Percentiles rank a stretch among this genome's conserved stretches.
Conservation (phyloP, 2,329 filamentous ascomycete species). For the Xylogone sp. region DNA sequence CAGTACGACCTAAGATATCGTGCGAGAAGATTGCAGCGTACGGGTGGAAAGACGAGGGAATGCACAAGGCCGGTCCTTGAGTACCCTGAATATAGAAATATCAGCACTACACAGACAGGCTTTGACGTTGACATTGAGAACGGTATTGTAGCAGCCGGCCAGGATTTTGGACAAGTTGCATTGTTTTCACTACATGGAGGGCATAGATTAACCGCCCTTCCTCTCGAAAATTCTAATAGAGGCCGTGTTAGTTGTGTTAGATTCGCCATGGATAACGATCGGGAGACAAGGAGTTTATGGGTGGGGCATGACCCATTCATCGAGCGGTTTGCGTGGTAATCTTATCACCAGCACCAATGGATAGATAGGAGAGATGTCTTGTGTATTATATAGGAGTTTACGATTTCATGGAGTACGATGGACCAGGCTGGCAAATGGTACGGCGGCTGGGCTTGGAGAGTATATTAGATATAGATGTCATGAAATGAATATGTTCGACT, state of each 20-base stretch:
- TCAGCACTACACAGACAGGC: conserved; percentile 43
- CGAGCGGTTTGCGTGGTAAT: background rate
- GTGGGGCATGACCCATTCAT: background rate
- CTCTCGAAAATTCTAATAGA: background rate
- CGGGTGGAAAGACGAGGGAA: background rate
- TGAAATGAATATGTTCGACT: too few species aligned
- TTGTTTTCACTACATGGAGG: background rate
- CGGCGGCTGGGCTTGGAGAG: too few species aligned
- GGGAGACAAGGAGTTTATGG: background rate
- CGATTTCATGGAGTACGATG: too few species aligned
- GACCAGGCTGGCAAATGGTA: too few species aligned
- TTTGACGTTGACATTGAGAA: conserved; percentile 46
- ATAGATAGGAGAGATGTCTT: too few species aligned
- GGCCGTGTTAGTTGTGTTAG: background rate
- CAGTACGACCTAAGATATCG: conserved; percentile 54
- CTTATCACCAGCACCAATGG: too few species aligned
- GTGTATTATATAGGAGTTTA: too few species aligned
- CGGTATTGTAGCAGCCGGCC: conserved; percentile 50
- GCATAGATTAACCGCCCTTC: background rate
- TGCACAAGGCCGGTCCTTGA: conserved; percentile 36
- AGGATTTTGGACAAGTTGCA: conserved; percentile 28
- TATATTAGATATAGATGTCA: too few species aligned
- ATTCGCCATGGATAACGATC: background rate
- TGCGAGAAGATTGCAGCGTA: conserved; percentile 6
- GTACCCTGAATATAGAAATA: conserved; percentile 49